Evolutionary conservation across 2,329 filamentous ascomycete species (phyloP).

Genomic region (Pyrenochaeta sp.): DNA sequence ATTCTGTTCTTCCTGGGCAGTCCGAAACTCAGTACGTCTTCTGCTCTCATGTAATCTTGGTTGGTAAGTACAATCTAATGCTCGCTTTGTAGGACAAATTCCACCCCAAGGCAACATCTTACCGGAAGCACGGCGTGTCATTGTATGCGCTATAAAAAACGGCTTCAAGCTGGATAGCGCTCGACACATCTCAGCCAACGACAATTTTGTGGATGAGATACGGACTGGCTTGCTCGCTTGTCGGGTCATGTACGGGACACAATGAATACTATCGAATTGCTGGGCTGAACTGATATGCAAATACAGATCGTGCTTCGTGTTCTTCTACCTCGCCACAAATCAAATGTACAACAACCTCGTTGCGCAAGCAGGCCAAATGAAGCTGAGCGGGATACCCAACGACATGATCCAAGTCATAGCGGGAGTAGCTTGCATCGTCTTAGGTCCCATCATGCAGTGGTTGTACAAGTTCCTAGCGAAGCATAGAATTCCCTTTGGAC

Average conservation of each 20-base stretch:
- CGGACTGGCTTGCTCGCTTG: conserved; percentile 26
- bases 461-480: conserved; percentile 25
- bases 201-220: conserved; percentile 29
- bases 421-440: conserved; percentile 25
- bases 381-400: conserved; percentile 33
- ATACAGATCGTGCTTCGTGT: conserved; percentile 27
- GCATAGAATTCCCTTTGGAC: conserved; percentile 22
- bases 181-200: conserved; percentile 23
- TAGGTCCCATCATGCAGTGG: conserved; percentile 30
- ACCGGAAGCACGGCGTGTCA: conserved; percentile 2
- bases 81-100: too few species aligned
- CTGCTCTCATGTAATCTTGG: too few species aligned
- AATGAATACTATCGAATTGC: too few species aligned
- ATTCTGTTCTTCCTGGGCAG: conserved; percentile 55
- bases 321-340: conserved; percentile 36
- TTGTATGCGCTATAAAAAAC: conserved; percentile 12
- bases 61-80: too few species aligned
- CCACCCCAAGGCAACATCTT: too few species aligned
- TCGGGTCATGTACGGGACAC: conserved; percentile 26
- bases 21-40: conserved; percentile 3
- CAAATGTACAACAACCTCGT: conserved; percentile 41
- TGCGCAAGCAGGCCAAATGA: conserved; percentile 41
- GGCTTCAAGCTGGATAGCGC: conserved; percentile 22
- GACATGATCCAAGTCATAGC: conserved; percentile 33
- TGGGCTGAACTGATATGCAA: not conserved